Evolutionary conservation across 306 rosid species (phyloP).

Genomic region (Rosa lucieae): DNA sequence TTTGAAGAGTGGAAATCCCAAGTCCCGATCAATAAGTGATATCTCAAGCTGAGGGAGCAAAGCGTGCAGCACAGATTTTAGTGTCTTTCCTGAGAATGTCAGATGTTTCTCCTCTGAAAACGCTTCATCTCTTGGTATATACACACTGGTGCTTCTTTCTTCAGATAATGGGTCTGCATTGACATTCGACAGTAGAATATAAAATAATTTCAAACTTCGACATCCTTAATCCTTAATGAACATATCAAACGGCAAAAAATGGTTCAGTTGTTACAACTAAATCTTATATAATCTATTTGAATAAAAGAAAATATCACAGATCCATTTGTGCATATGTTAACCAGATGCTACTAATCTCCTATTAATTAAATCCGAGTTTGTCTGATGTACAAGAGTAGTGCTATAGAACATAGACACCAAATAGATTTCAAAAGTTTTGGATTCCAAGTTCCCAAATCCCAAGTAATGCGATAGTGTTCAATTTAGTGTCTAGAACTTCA

Average conservation of each 20-base stretch:
- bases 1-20: conserved; percentile 37
- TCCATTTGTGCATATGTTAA: not conserved
- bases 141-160: conserved; percentile 26
- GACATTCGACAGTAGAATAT: not conserved
- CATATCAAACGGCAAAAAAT: not conserved
- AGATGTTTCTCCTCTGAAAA: conserved; percentile 33
- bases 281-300: too few relatives aligned
- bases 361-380: not conserved
- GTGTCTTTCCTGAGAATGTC: conserved; percentile 23
- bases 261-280: too few relatives aligned
- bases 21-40: conserved; percentile 14
- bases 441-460: too few relatives aligned
- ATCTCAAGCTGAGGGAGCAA: conserved; percentile 30
- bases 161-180: conserved; percentile 41
- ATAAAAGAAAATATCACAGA: not conserved
- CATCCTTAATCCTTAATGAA: not conserved
- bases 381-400: not conserved
- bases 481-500: too few relatives aligned
- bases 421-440: too few relatives aligned
- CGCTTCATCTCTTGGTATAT: conserved; percentile 48
- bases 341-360: not conserved
- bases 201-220: not conserved
- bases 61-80: conserved; percentile 27
- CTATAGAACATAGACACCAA: too few relatives aligned
- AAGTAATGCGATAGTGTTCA: not conserved